Conservation (phyloP, 495 filamentous ascomycete species). For the Penicillium nucicola region DNA sequence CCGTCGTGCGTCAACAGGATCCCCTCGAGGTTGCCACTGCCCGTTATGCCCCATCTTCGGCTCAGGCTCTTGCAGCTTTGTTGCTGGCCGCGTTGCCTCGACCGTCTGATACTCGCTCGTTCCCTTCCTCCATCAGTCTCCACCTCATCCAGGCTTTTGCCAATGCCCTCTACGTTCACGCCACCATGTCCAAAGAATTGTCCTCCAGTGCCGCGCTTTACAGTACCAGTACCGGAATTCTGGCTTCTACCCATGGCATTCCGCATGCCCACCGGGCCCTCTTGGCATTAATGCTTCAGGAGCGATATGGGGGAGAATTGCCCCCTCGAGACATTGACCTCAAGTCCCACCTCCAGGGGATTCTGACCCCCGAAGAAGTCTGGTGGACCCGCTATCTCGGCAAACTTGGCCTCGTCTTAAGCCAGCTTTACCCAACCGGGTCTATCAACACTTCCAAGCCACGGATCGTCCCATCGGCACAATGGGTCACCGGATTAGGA, state of each 20-base stretch:
- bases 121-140: constrained; percentile 36
- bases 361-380: constrained; percentile 42
- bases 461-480: constrained; percentile 23
- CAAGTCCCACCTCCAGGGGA: constrained; percentile 41
- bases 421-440: constrained; percentile 28
- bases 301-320: constrained; percentile 70
- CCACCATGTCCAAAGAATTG: constrained; percentile 45
- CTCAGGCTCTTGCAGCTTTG: constrained; percentile 34
- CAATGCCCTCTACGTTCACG: constrained; percentile 52
- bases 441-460: constrained; percentile 26
- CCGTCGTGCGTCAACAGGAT: constrained; percentile 55
- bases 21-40: constrained; percentile 62
- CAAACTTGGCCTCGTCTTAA: constrained; percentile 25
- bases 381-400: constrained; percentile 68
- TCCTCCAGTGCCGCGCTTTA: constrained; percentile 67
- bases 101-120: constrained; percentile 14
- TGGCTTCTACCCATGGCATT: constrained; percentile 67
- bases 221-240: constrained; percentile 63
- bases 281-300: constrained; percentile 70
- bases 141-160: constrained; percentile 50
- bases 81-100: constrained; percentile 45
- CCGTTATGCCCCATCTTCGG: constrained; percentile 44
- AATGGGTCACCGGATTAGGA: constrained; percentile 22
- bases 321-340: constrained; percentile 49
- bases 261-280: constrained; percentile 68